These are phyloP conservation scores for Naganishia randhawae DNA, from an alignment of 768 basidiomycete genomes.

Conservation along the genomic window DNA sequence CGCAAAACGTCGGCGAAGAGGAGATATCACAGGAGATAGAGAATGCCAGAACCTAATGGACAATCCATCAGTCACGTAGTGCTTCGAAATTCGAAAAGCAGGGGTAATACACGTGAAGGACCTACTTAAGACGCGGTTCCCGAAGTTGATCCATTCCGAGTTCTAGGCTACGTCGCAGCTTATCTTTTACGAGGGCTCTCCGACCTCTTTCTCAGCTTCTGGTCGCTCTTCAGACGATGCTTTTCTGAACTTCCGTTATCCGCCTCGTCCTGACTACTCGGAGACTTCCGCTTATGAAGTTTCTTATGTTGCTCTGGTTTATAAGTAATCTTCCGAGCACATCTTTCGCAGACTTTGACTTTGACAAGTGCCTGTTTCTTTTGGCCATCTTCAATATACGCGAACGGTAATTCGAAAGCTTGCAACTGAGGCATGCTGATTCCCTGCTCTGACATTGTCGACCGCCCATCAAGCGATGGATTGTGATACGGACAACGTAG, in stretches of 20 bases:
- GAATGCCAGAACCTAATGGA: too few species aligned
- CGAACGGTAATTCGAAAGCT: slow-evolving; percentile 85
- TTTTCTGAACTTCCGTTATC: neutral
- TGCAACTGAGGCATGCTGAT: slow-evolving; percentile 53
- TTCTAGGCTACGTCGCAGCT: too few species aligned
- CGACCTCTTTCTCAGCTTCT: neutral
- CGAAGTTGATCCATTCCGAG: too few species aligned
- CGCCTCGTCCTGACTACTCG: neutral
- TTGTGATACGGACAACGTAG: slow-evolving; percentile 73
- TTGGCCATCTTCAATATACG: slow-evolving; percentile 74
- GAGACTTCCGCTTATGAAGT: neutral
- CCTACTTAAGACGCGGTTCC: neutral
- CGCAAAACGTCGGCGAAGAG: too few species aligned
- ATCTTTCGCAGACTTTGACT: slow-evolving; percentile 74
- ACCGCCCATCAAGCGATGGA: slow-evolving; percentile 29
- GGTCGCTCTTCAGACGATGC: neutral
- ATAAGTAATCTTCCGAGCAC: slow-evolving; percentile 80
- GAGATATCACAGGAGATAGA: neutral
- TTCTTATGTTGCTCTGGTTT: slow-evolving; percentile 51
- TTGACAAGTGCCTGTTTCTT: slow-evolving; percentile 80
- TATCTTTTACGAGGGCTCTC: slow-evolving; percentile 1
- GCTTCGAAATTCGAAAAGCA: neutral
- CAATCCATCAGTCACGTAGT: neutral
- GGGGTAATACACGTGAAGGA: neutral
- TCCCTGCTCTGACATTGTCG: slow-evolving; percentile 17